phyloP scores from a whole-genome alignment of 768 basidiomycete genomes.

The Glaciozyma antarctica region DNA sequence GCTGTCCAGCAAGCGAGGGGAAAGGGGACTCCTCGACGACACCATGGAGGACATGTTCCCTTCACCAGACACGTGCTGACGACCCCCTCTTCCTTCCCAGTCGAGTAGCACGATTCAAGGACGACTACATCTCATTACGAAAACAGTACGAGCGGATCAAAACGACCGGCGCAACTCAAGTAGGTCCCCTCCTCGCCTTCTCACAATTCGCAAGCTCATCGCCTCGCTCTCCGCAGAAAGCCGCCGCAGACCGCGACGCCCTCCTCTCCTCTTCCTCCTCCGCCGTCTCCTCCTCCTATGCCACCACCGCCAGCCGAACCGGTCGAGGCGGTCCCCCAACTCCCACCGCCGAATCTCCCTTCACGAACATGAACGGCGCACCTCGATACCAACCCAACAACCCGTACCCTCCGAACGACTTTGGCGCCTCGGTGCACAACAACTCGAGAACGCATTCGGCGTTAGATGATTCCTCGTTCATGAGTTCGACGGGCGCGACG shows the following conservation, averaged over 20 bases:
- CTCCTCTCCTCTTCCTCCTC: constrained; percentile 22
- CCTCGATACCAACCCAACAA: neutral
- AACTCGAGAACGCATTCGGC: constrained; percentile 60
- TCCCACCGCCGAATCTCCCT: neutral
- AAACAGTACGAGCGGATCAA: constrained; percentile 73
- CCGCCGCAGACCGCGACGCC: constrained; percentile 2
- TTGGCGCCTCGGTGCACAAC: constrained; percentile 9
- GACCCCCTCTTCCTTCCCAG: constrained; percentile 42
- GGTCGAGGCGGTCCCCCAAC: neutral
- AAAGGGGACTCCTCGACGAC: too few relatives aligned
- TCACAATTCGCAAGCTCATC: neutral
- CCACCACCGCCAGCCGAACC: constrained; percentile 2
- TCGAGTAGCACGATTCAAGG: constrained; percentile 82
- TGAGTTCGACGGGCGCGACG: constrained; percentile 67
- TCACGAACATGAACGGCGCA: constrained; percentile 7
- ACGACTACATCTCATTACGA: constrained; percentile 74
- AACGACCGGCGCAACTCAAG: neutral
- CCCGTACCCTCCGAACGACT: neutral
- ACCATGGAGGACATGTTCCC: too few relatives aligned
- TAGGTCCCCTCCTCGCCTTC: neutral
- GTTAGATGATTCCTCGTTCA: constrained; percentile 76
- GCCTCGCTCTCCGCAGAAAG: neutral
- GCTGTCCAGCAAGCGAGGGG: too few relatives aligned
- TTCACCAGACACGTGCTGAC: neutral
- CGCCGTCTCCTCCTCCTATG: neutral